Conservation (phyloP, 371 early-diverging fungal species). For the Quaeritorhiza haematococci region DNA sequence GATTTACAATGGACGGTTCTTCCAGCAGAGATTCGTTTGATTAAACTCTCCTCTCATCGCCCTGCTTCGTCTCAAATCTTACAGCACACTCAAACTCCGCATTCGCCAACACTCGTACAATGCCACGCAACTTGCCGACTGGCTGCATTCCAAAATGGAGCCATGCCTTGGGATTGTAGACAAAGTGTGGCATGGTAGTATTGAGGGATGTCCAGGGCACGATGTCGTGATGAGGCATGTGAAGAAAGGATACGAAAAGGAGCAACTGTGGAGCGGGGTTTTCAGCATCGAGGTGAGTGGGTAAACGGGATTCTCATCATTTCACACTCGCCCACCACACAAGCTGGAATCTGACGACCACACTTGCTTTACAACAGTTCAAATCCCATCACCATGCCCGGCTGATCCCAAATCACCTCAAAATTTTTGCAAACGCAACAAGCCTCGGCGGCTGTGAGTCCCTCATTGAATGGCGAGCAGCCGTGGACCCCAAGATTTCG, state of each 20-base stretch:
- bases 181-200: slow-evolving; percentile 29
- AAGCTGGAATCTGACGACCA: neutral
- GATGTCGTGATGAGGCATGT: slow-evolving; percentile 16
- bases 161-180: slow-evolving; percentile 12
- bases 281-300: slow-evolving; percentile 23
- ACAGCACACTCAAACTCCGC: slow-evolving; percentile 39
- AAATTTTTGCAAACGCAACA: slow-evolving; percentile 43
- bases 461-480: slow-evolving; percentile 54
- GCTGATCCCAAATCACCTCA: slow-evolving; percentile 13
- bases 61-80: too few species aligned
- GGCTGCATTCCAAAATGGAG: slow-evolving; percentile 27
- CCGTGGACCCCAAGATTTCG: slow-evolving; percentile 36
- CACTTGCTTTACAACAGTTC: slow-evolving; percentile 8
- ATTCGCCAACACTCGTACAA: slow-evolving; percentile 36
- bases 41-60: slow-evolving; percentile 2
- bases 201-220: slow-evolving; percentile 24
- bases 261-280: slow-evolving; percentile 22
- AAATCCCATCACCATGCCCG: slow-evolving; percentile 26
- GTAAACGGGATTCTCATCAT: neutral
- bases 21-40: neutral
- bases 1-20: neutral
- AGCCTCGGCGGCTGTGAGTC: slow-evolving; percentile 64
- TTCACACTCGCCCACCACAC: slow-evolving; percentile 6
- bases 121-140: slow-evolving; percentile 29
- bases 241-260: too few species aligned